These are phyloP conservation scores for Tetracladium maxilliforme DNA, from an alignment of 2,329 filamentous ascomycete genomes.

Conservation along the genomic window DNA sequence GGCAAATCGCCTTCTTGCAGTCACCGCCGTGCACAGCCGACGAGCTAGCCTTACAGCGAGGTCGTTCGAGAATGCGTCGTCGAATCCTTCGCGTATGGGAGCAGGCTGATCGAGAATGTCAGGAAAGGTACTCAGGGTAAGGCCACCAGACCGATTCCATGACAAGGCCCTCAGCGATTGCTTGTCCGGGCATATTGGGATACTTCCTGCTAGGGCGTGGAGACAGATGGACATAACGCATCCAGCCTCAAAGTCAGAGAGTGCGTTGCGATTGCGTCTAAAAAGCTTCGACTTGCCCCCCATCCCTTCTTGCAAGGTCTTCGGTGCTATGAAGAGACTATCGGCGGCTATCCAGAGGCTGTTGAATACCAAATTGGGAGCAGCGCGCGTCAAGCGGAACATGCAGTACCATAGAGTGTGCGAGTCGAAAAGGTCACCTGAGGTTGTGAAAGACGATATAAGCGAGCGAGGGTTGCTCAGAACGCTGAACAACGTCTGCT, in stretches of 20 bases:
- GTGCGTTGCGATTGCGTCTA: slow-evolving; percentile 16
- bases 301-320: slow-evolving; percentile 15
- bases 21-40: slow-evolving; percentile 40
- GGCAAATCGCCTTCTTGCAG: slow-evolving; percentile 9
- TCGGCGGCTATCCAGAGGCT: slow-evolving; percentile 49
- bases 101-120: too few relatives aligned
- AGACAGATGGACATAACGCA: slow-evolving; percentile 22
- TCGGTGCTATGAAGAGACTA: slow-evolving; percentile 40
- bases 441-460: slow-evolving; percentile 39
- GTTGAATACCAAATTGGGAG: slow-evolving; percentile 44
- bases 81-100: too few relatives aligned
- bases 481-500: slow-evolving; percentile 50
- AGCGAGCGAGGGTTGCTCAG: slow-evolving; percentile 40
- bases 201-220: too few relatives aligned
- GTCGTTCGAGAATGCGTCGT: slow-evolving; percentile 48
- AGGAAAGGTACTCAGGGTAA: too few relatives aligned
- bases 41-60: slow-evolving; percentile 42
- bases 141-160: too few relatives aligned
- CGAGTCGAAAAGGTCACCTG: slow-evolving; percentile 39
- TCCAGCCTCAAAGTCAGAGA: slow-evolving; percentile 34
- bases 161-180: too few relatives aligned
- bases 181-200: too few relatives aligned
- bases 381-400: slow-evolving; percentile 39
- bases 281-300: slow-evolving; percentile 16
- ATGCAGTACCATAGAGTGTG: slow-evolving; percentile 49